Evolutionary conservation across 495 filamentous ascomycete genomes (phyloP).

Genomic region (Apiosordaria backusii): DNA sequence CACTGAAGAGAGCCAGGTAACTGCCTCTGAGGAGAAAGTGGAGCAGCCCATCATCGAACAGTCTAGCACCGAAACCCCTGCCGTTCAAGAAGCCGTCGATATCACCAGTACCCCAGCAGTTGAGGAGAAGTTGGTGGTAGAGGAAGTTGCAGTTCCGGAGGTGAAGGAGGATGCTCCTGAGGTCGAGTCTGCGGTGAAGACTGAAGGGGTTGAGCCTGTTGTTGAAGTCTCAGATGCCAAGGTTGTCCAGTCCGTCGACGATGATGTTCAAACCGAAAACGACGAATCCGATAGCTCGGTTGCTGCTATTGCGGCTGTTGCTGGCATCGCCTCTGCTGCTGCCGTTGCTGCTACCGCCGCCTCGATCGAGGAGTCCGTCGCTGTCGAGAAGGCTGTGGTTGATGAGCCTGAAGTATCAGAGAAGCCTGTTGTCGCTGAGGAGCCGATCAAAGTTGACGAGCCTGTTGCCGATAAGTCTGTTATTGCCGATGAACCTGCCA

Average conservation of each 20-base stretch:
- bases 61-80: slow-evolving; percentile 2
- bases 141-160: slow-evolving; percentile 5
- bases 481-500: background rate
- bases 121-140: background rate
- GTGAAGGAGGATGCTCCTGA: slow-evolving; percentile 1
- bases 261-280: background rate
- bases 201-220: background rate
- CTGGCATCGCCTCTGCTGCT: slow-evolving; percentile 9
- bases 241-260: background rate
- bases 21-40: background rate
- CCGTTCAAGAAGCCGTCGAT: background rate
- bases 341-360: background rate
- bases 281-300: background rate
- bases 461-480: background rate
- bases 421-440: slow-evolving; percentile 10
- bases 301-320: slow-evolving; percentile 1
- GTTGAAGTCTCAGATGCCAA: slow-evolving; percentile 5
- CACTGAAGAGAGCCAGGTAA: slow-evolving; percentile 3
- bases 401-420: slow-evolving; percentile 11
- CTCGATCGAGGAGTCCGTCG: slow-evolving; percentile 4
- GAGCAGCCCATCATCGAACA: slow-evolving; percentile 6
- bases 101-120: background rate
- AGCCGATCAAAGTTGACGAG: slow-evolving; percentile 15
- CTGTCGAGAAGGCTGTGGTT: slow-evolving; percentile 10
- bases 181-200: background rate